Evolutionary conservation across 2,329 filamentous ascomycete genomes (phyloP).

Genomic region (Gremmenia infestans): DNA sequence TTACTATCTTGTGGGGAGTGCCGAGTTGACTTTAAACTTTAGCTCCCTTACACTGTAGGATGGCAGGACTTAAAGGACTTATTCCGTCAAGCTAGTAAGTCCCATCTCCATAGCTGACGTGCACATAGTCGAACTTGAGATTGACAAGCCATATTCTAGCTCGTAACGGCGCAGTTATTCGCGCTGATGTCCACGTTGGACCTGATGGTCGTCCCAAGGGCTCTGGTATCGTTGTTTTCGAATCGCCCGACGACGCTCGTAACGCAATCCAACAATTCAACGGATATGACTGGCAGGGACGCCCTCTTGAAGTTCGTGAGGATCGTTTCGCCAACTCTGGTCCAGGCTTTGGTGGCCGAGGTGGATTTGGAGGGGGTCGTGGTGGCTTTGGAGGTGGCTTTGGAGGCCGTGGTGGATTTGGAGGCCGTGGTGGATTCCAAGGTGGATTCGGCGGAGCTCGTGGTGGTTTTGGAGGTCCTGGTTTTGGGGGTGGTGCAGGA

Average conservation of each 20-base stretch:
- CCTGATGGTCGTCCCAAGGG: constrained; percentile 93
- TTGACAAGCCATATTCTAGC: constrained; percentile 35
- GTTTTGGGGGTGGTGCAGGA: constrained; percentile 47
- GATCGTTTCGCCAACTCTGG: constrained; percentile 77
- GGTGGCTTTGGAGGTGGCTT: constrained; percentile 53
- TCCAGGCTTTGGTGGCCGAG: constrained; percentile 38
- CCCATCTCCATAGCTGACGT: constrained; percentile 24
- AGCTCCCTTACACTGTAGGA: constrained; percentile 96
- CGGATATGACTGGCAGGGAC: constrained; percentile 97
- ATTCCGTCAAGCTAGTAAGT: constrained; percentile 94
- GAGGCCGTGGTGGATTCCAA: constrained; percentile 39
- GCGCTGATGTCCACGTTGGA: constrained; percentile 90
- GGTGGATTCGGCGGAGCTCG: constrained; percentile 39
- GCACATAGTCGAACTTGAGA: constrained; percentile 16
- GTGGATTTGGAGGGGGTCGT: constrained; percentile 46
- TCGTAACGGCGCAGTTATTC: constrained; percentile 74
- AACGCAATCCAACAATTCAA: constrained; percentile 98
- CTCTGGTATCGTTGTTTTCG: constrained; percentile 94
- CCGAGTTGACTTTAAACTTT: constrained; percentile 35
- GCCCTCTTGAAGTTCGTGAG: constrained; percentile 88
- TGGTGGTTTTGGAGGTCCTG: constrained; percentile 51
- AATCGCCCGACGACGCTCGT: constrained; percentile 88
- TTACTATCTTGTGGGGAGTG: constrained; percentile 26
- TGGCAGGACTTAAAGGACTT: constrained; percentile 99
- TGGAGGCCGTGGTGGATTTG: constrained; percentile 45